These are phyloP conservation scores for Paramyrothecium roridum DNA, from an alignment of 2,329 filamentous ascomycete genomes.

Conservation along the genomic window DNA sequence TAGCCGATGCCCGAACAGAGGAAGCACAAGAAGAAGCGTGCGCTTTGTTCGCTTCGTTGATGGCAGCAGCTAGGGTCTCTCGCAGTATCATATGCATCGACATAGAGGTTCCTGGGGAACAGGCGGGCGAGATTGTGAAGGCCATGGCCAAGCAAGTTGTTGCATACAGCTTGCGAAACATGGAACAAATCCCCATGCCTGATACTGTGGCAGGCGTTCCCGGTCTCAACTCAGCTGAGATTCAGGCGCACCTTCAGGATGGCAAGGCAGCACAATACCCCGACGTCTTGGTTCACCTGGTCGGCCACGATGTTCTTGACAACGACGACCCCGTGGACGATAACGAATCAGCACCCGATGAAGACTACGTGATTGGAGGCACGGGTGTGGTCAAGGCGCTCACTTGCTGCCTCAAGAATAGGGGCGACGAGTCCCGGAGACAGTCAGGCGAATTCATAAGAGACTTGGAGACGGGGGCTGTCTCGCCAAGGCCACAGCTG, in stretches of 20 bases:
- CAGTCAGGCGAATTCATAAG: slow-evolving; percentile 50
- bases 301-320: slow-evolving; percentile 61
- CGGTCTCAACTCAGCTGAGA: slow-evolving; percentile 35
- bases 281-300: slow-evolving; percentile 81
- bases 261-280: slow-evolving; percentile 50
- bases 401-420: slow-evolving; percentile 83
- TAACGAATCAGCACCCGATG: slow-evolving; percentile 71
- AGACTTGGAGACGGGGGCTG: slow-evolving; percentile 49
- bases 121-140: slow-evolving; percentile 87
- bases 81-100: slow-evolving; percentile 84
- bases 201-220: slow-evolving; percentile 50
- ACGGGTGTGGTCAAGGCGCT: slow-evolving; percentile 94
- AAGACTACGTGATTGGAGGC: slow-evolving; percentile 94
- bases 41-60: slow-evolving; percentile 85
- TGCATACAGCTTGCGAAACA: slow-evolving; percentile 87
- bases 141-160: slow-evolving; percentile 92
- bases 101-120: slow-evolving; percentile 78
- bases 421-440: slow-evolving; percentile 57
- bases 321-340: slow-evolving; percentile 55
- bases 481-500: slow-evolving; percentile 37
- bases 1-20: slow-evolving; percentile 75
- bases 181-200: slow-evolving; percentile 73
- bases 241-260: slow-evolving; percentile 14
- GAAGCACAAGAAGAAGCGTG: slow-evolving; percentile 88
- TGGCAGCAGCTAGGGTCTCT: slow-evolving; percentile 83